Base-by-base conservation (phyloP, 345 rosid species). In the Populus simonii region DNA sequence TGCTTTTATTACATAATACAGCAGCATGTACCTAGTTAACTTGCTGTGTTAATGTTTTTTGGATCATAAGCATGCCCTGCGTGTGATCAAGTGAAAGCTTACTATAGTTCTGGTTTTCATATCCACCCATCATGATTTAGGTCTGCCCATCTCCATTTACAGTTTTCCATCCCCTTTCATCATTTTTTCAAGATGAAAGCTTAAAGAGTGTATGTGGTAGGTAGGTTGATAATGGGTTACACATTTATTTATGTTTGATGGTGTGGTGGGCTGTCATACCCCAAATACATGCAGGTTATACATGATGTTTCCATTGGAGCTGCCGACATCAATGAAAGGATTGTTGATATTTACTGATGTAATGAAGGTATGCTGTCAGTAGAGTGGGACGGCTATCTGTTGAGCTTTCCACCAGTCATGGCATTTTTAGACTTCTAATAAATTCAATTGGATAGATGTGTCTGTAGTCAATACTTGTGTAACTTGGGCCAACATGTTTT, bases 231-330 rank as follows among this genome's bases (percentile, higher is more conserved):
- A 31, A 10, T 86, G 47, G 85, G 66, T 75, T 79, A 53, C 29
- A 70, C 17, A 79, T 87, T 82, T 75, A 74, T 74, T 76, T 81
- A 76, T 55, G 73, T 80, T 80, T 79, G 62, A 72, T 83, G 77
- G 83, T 83, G 85, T 85, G 77, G 84, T 74, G 77, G 85, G 75
- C 83, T 81, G 85, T 82, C 82, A 78, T 78, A 81, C 85, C 75
- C 88, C 81, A 79, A 82, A 80, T 87, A 77, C 84, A 76, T 87
- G 89, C 88, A 87, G 89, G 88, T 83, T 80, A 36, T 76, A 66
- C 73, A 31, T 76, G 88, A 82, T 85, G 77, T 77, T 80, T 75
- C 77, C 75, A 57, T 71, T 84, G 89, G 83, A 86, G 88, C 86
- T 71, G 72, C 78, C 55, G 81, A 81, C 80, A 83, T 81, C 85